phyloP scores from a whole-genome alignment of 1,284 basidiomycete genomes.

The Uromyces viciae-fabae region DNA sequence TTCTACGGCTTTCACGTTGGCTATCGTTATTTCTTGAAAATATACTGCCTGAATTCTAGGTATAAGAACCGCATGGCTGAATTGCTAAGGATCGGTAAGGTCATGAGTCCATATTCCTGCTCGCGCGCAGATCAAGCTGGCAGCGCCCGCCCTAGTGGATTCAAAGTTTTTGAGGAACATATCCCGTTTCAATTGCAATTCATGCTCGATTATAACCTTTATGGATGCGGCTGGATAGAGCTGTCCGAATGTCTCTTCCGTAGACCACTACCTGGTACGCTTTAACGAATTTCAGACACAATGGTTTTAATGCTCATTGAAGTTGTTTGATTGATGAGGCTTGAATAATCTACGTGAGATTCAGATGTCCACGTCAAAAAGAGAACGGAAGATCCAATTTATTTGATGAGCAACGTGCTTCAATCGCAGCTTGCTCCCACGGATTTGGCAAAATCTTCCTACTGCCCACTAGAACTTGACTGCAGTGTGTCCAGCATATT shows the following conservation, averaged over 20 bases:
- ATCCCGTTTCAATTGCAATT: conserved; percentile 85
- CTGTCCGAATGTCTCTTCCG: conserved; percentile 60
- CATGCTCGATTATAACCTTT: conserved; percentile 90
- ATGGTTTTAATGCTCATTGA: not conserved
- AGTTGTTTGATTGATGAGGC: not conserved
- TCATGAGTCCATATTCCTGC: conserved; percentile 59
- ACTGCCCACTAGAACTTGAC: conserved; percentile 79
- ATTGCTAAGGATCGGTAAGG: conserved; percentile 71
- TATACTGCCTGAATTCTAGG: conserved; percentile 70
- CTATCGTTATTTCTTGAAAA: conserved; percentile 83
- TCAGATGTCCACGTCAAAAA: not conserved
- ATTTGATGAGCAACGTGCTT: conserved; percentile 27
- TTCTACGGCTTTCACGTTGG: conserved; percentile 92
- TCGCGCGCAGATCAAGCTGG: not conserved
- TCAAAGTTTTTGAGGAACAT: conserved; percentile 70
- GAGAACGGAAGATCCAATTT: not conserved
- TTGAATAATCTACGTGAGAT: not conserved
- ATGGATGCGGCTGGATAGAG: conserved; percentile 87
- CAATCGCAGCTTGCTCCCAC: conserved; percentile 9
- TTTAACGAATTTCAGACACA: not conserved
- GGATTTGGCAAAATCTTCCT: conserved; percentile 60
- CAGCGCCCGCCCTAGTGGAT: conserved; percentile 57
- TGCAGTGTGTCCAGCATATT: conserved; percentile 74
- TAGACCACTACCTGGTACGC: conserved; percentile 57
- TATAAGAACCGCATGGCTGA: conserved; percentile 67